A percentile compares a stretch with the other conserved stretches of the same genome.
phyloP scores from a whole-genome alignment of 225 moss, liverwort and hornwort genomes.

The Sphagnum tenellum region DNA sequence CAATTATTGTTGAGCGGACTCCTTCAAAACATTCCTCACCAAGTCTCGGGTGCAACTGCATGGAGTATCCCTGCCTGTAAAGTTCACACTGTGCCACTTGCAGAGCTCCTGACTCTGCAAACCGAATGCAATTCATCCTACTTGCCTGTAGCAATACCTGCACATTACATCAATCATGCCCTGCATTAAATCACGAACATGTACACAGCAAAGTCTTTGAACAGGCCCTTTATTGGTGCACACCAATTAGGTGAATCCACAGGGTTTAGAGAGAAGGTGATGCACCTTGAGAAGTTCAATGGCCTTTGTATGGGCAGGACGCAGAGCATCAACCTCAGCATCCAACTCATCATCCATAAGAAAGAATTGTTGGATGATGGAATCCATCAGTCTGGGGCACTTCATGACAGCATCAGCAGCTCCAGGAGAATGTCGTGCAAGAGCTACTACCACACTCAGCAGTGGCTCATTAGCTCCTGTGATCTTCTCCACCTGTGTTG shows the following conservation, averaged over 20 bases:
- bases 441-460: conserved; percentile 60
- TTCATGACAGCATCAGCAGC: conserved; percentile 78
- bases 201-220: no score
- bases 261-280: not conserved
- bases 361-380: conserved; percentile 63
- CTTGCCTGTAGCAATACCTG: conserved; percentile 76
- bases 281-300: conserved; percentile 82
- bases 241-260: no score
- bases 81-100: conserved; percentile 57
- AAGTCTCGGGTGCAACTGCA: conserved; percentile 17
- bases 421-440: conserved; percentile 83
- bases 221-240: no score
- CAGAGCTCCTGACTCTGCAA: conserved; percentile 54
- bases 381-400: conserved; percentile 84
- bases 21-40: conserved; percentile 13
- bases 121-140: conserved; percentile 41
- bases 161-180: not conserved
- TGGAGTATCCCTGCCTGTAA: conserved; percentile 31
- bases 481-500: conserved; percentile 75
- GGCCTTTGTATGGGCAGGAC: conserved; percentile 52
- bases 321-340: conserved; percentile 13
- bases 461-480: conserved; percentile 71
- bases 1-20: conserved; percentile 26
- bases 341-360: conserved; percentile 31
- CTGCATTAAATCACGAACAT: no score